Percentiles rank a stretch among this genome's conserved stretches.
Evolutionary conservation across 2,329 filamentous ascomycete genomes (phyloP).

Genomic region (Orbilia brochopaga): DNA sequence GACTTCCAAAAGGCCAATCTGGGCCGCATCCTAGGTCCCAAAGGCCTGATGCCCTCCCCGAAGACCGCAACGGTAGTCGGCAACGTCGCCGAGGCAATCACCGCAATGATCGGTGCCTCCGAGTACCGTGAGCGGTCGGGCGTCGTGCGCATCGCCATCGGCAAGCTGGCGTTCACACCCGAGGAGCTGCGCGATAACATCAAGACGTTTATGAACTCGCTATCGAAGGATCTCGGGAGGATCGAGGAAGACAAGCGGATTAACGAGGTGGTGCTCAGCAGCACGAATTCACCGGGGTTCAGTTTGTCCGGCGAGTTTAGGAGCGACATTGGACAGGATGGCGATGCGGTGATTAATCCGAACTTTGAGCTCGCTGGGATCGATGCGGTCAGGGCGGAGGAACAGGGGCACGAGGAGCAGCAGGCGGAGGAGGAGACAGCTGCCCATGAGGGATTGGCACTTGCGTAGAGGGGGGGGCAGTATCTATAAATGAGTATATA

Average conservation of each 20-base stretch:
- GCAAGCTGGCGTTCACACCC: conserved; percentile 86
- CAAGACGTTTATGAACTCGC: conserved; percentile 72
- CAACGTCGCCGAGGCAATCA: conserved; percentile 75
- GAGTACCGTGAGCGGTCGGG: conserved; percentile 86
- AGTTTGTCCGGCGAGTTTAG: conserved; percentile 81
- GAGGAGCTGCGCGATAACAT: conserved; percentile 86
- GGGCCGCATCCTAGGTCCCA: conserved; percentile 82
- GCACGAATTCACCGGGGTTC: conserved; percentile 84
- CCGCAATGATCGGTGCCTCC: conserved; percentile 80
- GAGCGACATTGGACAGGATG: conserved; percentile 53
- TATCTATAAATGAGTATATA: conserved; percentile 39
- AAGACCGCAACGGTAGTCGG: conserved; percentile 89
- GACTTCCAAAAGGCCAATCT: conserved; percentile 82
- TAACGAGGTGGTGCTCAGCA: conserved; percentile 76
- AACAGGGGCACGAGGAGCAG: neutral
- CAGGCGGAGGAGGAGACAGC: conserved; percentile 6
- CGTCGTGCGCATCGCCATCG: conserved; percentile 86
- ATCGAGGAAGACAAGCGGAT: conserved; percentile 66
- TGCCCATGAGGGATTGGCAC: conserved; percentile 7
- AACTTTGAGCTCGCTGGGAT: conserved; percentile 5
- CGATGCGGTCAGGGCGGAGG: conserved; percentile 1
- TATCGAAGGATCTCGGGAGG: conserved; percentile 77
- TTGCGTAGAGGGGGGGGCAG: conserved; percentile 8
- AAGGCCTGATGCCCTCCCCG: conserved; percentile 86
- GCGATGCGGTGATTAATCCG: conserved; percentile 4